A percentile compares a stretch with the other conserved stretches of the same genome.
Conservation (phyloP, 371 early-diverging fungal species). For the Apophysomyces ossiformis region DNA sequence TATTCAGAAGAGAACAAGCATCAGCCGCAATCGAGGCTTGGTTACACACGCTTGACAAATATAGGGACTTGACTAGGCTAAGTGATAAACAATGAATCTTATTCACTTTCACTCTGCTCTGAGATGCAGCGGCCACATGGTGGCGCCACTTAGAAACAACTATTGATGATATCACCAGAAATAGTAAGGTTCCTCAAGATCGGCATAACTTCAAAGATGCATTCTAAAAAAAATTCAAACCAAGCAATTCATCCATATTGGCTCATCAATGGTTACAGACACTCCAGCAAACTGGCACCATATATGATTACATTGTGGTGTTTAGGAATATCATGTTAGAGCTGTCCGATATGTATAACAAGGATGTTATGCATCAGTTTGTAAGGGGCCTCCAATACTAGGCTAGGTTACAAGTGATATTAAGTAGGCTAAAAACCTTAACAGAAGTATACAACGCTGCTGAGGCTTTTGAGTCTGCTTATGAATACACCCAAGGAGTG, state of each 20-base stretch:
- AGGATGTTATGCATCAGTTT: conserved; percentile 12
- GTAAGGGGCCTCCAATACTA: neutral
- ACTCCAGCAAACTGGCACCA: neutral
- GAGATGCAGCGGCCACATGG: neutral
- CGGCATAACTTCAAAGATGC: neutral
- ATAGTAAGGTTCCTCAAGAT: neutral
- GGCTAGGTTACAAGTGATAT: neutral
- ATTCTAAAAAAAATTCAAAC: neutral
- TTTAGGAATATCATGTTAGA: neutral
- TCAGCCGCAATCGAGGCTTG: neutral
- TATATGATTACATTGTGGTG: neutral
- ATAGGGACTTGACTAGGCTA: neutral
- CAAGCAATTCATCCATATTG: neutral
- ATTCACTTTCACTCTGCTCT: neutral
- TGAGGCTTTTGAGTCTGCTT: conserved; percentile 3
- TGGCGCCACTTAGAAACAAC: neutral
- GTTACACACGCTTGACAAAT: neutral
- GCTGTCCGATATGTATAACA: conserved; percentile 2
- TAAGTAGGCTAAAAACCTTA: neutral
- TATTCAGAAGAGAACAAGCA: neutral
- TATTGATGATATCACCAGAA: neutral
- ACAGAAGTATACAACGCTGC: neutral
- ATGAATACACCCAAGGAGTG: no score
- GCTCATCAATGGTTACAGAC: neutral
- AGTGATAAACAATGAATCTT: neutral